These are phyloP conservation scores for Dothideomycetes sp. DNA, from an alignment of 2,329 filamentous ascomycete genomes.

Conservation along the genomic window DNA sequence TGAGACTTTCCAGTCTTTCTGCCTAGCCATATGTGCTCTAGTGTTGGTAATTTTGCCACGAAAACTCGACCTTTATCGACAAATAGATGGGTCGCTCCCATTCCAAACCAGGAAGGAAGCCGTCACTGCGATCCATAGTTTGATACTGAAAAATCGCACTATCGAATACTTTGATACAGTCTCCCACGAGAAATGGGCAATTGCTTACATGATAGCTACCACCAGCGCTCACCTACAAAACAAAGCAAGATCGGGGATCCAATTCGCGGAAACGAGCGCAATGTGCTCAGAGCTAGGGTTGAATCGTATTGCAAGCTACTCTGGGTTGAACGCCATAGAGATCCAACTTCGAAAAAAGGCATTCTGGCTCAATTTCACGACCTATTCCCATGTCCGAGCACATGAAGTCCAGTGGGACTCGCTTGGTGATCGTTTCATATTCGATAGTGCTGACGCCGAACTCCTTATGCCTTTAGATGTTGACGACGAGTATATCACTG, in stretches of 20 bases:
- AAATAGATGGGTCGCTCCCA: neutral
- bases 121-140: neutral
- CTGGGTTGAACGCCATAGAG: neutral
- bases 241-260: constrained; percentile 1
- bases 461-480: neutral
- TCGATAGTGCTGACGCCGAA: neutral
- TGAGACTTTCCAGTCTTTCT: neutral
- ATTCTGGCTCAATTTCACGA: constrained; percentile 2
- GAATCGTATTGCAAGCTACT: neutral
- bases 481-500: constrained; percentile 2
- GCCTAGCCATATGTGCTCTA: constrained; percentile 1
- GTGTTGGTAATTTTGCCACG: neutral
- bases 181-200: constrained; percentile 1
- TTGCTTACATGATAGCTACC: neutral
- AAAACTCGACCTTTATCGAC: neutral
- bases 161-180: constrained; percentile 1
- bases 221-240: neutral
- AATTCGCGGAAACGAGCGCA: neutral
- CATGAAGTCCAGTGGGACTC: constrained; percentile 1
- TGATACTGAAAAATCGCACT: neutral
- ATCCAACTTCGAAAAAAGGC: constrained; percentile 2
- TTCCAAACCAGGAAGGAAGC: neutral
- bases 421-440: constrained; percentile 1
- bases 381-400: neutral
- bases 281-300: neutral